phyloP scores from a whole-genome alignment of 495 filamentous ascomycete genomes.

The Choiromyces venosus region DNA sequence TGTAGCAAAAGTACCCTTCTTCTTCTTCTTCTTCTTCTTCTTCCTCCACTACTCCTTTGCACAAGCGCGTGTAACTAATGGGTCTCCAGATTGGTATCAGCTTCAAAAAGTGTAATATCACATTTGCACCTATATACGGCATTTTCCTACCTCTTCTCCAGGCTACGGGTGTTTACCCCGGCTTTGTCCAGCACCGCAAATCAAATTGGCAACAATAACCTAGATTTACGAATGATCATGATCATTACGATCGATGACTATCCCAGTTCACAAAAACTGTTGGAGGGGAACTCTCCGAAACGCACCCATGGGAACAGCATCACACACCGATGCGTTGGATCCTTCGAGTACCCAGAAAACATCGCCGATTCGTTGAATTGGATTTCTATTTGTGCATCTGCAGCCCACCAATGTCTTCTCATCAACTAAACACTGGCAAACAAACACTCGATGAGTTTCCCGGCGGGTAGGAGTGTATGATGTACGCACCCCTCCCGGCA shows the following conservation, averaged over 20 bases:
- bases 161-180: background rate
- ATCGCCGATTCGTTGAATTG: background rate
- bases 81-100: background rate
- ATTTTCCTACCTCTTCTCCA: background rate
- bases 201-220: background rate
- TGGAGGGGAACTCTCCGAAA: background rate
- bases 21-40: background rate
- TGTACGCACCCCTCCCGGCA: background rate
- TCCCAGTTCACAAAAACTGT: background rate
- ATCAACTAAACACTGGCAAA: background rate
- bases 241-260: background rate
- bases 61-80: background rate
- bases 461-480: background rate
- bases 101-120: background rate
- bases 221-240: background rate
- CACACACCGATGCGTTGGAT: slow-evolving; percentile 1
- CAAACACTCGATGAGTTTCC: background rate
- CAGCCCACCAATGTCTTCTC: background rate
- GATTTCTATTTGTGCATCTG: background rate
- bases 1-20: background rate
- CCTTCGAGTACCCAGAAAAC: background rate
- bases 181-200: background rate
- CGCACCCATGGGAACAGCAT: background rate
- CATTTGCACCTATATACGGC: background rate
- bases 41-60: background rate